Conservation (phyloP, 257 asterid species). For the Nicotiana benthamiana region DNA sequence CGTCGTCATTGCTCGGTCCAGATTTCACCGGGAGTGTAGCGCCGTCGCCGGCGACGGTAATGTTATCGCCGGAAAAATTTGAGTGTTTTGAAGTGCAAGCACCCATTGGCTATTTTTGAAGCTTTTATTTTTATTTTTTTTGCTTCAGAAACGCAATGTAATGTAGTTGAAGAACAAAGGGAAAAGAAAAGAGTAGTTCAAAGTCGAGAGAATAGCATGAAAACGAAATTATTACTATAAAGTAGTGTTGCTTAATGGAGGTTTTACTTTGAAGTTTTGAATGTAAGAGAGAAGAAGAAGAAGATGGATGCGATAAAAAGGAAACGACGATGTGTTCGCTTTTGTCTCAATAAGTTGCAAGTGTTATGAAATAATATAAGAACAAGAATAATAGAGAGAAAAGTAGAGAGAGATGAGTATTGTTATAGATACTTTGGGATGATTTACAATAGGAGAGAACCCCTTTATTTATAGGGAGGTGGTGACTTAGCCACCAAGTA, state of each 20-base stretch:
- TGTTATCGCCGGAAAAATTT: constrained; percentile 20
- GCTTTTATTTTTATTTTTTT: not conserved
- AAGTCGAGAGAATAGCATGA: not conserved
- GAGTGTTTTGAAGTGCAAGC: constrained; percentile 58
- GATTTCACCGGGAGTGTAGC: constrained; percentile 10
- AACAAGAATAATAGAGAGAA: too few species aligned
- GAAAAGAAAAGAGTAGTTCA: not conserved
- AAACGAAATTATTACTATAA: not conserved
- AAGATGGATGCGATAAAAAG: constrained; percentile 17
- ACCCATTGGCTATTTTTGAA: constrained; percentile 38
- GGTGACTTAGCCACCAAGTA: too few species aligned
- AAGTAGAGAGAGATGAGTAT: too few species aligned
- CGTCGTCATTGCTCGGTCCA: constrained; percentile 6
- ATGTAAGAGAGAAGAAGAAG: not conserved
- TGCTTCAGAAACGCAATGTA: not conserved
- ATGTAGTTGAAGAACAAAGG: not conserved
- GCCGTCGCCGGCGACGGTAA: not conserved
- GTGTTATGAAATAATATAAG: too few species aligned
- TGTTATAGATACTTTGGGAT: too few species aligned
- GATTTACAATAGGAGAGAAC: too few species aligned
- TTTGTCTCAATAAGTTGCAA: not conserved
- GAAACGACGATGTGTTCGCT: constrained; percentile 19
- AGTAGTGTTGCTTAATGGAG: not conserved
- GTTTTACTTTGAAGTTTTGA: constrained; percentile 10
- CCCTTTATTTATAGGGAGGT: too few species aligned